Conservation (phyloP, 2,329 filamentous ascomycete species). For the Trichoderma sp. region DNA sequence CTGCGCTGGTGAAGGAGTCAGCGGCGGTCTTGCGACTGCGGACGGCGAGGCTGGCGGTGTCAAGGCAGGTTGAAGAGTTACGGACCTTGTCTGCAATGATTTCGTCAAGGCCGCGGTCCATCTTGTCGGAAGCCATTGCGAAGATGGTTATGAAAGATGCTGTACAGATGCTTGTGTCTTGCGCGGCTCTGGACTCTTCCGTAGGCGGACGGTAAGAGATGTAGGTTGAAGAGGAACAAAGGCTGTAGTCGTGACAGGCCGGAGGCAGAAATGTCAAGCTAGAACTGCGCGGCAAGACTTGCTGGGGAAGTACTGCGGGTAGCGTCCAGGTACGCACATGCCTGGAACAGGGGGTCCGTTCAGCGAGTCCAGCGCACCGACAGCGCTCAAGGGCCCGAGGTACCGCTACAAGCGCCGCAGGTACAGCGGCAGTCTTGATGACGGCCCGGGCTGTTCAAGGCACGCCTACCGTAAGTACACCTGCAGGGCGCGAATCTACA, state of each 20-base stretch:
- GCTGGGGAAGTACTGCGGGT: not conserved
- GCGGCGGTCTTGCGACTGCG: conserved; percentile 10
- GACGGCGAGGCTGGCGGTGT: conserved; percentile 12
- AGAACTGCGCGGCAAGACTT: conserved; percentile 9
- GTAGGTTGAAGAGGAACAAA: not conserved
- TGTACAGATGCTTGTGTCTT: not conserved
- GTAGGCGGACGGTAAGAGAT: not conserved
- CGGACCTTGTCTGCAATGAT: conserved; percentile 56
- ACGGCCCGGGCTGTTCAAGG: not conserved
- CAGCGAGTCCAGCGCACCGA: not conserved
- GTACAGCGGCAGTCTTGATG: not conserved
- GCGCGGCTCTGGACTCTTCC: conserved; percentile 10
- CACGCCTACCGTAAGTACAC: not conserved
- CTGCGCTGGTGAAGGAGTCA: conserved; percentile 36
- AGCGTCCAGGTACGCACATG: conserved; percentile 10
- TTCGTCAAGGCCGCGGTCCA: conserved; percentile 60
- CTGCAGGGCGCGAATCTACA: not conserved
- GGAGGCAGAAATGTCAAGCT: conserved; percentile 11
- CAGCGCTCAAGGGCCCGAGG: not conserved
- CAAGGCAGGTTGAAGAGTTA: conserved; percentile 16
- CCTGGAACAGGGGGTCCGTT: not conserved
- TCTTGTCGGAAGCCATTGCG: conserved; percentile 46
- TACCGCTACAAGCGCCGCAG: not conserved
- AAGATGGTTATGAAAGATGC: conserved; percentile 8
- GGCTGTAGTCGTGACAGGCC: not conserved